These are phyloP conservation scores for Cystobasidium tubakii DNA, from an alignment of 768 basidiomycete species.

Conservation along the genomic window DNA sequence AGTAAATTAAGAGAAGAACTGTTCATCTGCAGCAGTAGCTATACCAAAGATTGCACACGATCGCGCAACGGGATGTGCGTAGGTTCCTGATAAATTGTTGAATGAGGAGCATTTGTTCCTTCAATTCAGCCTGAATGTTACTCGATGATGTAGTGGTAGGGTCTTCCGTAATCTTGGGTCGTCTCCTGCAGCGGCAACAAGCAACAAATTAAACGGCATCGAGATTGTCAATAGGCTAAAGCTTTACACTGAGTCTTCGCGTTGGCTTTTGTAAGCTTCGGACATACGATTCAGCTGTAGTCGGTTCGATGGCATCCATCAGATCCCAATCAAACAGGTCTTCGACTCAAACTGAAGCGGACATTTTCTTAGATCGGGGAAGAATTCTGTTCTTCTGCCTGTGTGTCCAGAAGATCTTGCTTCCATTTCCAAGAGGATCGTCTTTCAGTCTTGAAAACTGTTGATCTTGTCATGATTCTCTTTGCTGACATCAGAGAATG, in stretches of 20 bases:
- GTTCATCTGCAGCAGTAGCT: too few species aligned
- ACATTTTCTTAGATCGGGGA: background rate
- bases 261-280: too few species aligned
- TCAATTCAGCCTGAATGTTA: background rate
- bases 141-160: background rate
- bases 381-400: background rate
- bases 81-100: too few species aligned
- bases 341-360: background rate
- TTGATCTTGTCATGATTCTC: background rate
- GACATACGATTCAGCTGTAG: background rate
- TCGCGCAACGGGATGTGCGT: too few species aligned
- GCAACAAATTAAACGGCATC: too few species aligned
- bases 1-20: too few species aligned
- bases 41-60: too few species aligned
- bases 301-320: background rate
- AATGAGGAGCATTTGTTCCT: background rate
- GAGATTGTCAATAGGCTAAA: too few species aligned
- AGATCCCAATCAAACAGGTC: background rate
- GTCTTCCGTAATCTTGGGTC: background rate
- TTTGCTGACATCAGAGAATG: background rate
- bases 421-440: background rate
- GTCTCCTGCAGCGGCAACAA: background rate
- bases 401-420: background rate
- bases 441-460: background rate
- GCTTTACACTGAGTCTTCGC: too few species aligned